Percentiles rank a stretch among this genome's conserved stretches.
Conservation (phyloP, 805 yeast genomes). For the Kuraishia floccosa region DNA sequence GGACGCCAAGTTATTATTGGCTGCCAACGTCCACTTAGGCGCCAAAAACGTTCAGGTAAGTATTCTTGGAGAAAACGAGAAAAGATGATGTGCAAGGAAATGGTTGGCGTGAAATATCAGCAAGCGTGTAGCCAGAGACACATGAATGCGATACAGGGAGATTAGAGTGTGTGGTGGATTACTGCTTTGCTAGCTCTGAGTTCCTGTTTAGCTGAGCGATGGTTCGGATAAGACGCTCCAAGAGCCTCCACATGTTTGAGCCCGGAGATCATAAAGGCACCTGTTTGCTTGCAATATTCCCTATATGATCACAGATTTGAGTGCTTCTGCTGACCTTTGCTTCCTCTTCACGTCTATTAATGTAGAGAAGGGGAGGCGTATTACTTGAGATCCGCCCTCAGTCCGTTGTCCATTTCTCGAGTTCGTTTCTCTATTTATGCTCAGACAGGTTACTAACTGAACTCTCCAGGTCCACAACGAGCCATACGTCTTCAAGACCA, state of each 20-base stretch:
- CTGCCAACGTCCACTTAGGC: constrained; percentile 99
- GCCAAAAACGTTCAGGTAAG: constrained; percentile 99
- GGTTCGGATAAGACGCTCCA: too few relatives aligned
- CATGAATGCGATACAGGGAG: not conserved
- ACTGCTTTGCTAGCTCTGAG: not conserved
- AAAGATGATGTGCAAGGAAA: constrained; percentile 1
- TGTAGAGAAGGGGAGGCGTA: too few relatives aligned
- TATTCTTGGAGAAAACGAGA: too few relatives aligned
- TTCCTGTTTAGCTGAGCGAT: too few relatives aligned
- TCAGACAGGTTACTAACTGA: constrained; percentile 3
- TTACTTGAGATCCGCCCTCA: not conserved
- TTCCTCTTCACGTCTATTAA: too few relatives aligned
- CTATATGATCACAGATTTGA: not conserved
- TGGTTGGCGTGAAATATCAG: not conserved
- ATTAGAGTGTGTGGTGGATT: not conserved
- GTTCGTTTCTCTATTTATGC: too few relatives aligned
- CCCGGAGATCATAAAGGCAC: too few relatives aligned
- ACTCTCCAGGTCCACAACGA: constrained; percentile 77
- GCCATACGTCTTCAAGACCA: constrained; percentile 94
- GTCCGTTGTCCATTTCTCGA: not conserved
- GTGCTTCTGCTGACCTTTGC: not conserved
- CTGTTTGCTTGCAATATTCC: not conserved
- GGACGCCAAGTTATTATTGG: constrained; percentile 97
- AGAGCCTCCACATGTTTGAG: too few relatives aligned
- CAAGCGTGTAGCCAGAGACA: not conserved